Evolutionary conservation across 371 early-diverging fungal species (phyloP), one percentile per base, ranked within the genome.

Genomic region (Mycotypha africana): DNA sequence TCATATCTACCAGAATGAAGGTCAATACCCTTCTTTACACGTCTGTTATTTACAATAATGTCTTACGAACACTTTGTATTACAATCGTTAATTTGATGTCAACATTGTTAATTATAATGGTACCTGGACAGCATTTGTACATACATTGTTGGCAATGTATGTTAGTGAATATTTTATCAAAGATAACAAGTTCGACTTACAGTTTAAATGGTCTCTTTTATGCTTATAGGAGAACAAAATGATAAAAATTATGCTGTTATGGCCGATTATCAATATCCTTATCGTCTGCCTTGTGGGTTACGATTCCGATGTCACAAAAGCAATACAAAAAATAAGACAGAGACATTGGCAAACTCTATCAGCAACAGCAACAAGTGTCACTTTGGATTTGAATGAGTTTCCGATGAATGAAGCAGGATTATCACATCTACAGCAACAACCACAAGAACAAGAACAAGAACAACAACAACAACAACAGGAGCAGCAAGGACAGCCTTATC

Each of bases 231-330:
- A 46, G 42, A 45, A 49, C 20, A 40, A 38, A 32, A 46, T 24
- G 2, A 32, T 28, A 2, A 32, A 35, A 0, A 58, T 71, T 11
- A 62, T 67, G 62, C 36, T 67, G 0, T 24, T 65, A 22, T 71
- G 72, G 72, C 68, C 72, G 2, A 46, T 65, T 15, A 58, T 62
- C 45, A 67, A 67, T 31, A 38, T 58, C 0, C 34, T 55, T 14
- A 57, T 71, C 36, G 52, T 67, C 21, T 17, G 60, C 1, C 42
- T 71, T 11, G 56, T 71, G 10, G 72, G 72, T 2, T 65, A 71
- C n/a, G 72, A 71, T 42, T 57, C 63, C 3, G 72, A 71, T 41
- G 45, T 71, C 2, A 54, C 67, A 10, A 51, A 57, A 34, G 44
- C 56, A 1, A 57, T 69, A 10, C 47, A 57, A 15, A 42, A 49